phyloP scores from a whole-genome alignment of 768 basidiomycete species.

The Naganishia vishniacii region DNA sequence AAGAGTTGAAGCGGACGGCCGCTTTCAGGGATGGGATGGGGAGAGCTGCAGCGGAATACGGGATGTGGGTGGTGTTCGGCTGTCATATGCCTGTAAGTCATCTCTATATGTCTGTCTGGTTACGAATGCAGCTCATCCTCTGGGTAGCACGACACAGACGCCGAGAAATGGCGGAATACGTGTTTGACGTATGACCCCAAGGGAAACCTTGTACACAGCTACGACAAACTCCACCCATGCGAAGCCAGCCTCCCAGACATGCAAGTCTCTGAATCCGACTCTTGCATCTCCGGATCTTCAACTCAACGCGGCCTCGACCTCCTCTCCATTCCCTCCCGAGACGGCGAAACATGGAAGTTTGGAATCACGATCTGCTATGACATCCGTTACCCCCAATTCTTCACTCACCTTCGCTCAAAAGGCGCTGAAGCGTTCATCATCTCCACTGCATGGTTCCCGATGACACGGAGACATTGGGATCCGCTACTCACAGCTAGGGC shows the following conservation, averaged over 20 bases:
- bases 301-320: constrained; percentile 5
- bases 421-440: constrained; percentile 19
- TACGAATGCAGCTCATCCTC: neutral
- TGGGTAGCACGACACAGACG: neutral
- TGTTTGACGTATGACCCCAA: constrained; percentile 15
- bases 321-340: neutral
- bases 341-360: constrained; percentile 14
- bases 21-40: constrained; percentile 17
- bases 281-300: constrained; percentile 6
- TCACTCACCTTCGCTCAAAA: constrained; percentile 12
- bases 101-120: no score
- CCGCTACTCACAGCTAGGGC: constrained; percentile 16
- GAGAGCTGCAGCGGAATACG: constrained; percentile 12
- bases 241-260: constrained; percentile 19
- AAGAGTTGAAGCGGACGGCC: neutral
- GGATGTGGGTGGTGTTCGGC: constrained; percentile 13
- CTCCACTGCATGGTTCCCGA: constrained; percentile 20
- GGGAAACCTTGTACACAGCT: constrained; percentile 14
- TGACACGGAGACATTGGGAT: constrained; percentile 20
- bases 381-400: constrained; percentile 24
- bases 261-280: constrained; percentile 17
- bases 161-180: constrained; percentile 21
- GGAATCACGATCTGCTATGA: constrained; percentile 24
- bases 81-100: constrained; percentile 18
- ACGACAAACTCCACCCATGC: constrained; percentile 26